Evolutionary conservation across 192 early-diverging fungal species (phyloP).

Genomic region (Coemansia sp.): DNA sequence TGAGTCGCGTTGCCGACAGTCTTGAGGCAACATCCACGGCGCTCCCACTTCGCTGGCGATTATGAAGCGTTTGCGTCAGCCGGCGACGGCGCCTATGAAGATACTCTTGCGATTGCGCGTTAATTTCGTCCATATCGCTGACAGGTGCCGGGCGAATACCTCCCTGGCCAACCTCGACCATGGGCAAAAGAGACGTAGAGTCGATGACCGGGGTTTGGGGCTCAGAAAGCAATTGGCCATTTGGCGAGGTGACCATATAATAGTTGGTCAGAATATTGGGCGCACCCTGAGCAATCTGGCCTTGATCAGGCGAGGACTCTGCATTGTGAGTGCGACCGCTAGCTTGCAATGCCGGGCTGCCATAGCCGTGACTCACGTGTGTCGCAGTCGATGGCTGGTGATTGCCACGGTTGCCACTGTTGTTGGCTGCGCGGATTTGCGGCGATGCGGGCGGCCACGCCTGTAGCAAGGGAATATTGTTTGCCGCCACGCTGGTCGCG

Average conservation of each 20-base stretch:
- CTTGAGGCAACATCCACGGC: conserved; percentile 32
- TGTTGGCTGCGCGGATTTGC: not conserved
- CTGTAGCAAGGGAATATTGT: conserved; percentile 3
- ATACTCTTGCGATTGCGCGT: conserved; percentile 51
- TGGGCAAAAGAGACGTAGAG: conserved; percentile 38
- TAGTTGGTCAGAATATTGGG: conserved; percentile 29
- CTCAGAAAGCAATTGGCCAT: conserved; percentile 15
- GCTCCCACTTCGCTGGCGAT: conserved; percentile 51
- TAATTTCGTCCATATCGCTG: conserved; percentile 48
- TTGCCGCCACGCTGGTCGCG: conserved; percentile 5
- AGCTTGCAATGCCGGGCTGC: not conserved
- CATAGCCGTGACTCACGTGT: not conserved
- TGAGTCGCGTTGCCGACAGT: conserved; percentile 29
- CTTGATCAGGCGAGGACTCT: not conserved
- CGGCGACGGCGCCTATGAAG: conserved; percentile 46
- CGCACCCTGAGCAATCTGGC: not conserved
- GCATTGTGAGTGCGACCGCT: not conserved
- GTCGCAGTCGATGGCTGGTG: not conserved
- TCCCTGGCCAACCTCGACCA: conserved; percentile 39
- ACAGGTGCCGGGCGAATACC: conserved; percentile 7
- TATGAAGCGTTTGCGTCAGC: conserved; percentile 50
- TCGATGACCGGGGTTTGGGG: conserved; percentile 15
- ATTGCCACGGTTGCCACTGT: not conserved
- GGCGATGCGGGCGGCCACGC: conserved; percentile 22
- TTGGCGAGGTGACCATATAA: conserved; percentile 36